A percentile compares a stretch with the other conserved stretches of the same genome.
phyloP scores from a whole-genome alignment of 2,329 filamentous ascomycete species.

The Curvularia eragrostidis region DNA sequence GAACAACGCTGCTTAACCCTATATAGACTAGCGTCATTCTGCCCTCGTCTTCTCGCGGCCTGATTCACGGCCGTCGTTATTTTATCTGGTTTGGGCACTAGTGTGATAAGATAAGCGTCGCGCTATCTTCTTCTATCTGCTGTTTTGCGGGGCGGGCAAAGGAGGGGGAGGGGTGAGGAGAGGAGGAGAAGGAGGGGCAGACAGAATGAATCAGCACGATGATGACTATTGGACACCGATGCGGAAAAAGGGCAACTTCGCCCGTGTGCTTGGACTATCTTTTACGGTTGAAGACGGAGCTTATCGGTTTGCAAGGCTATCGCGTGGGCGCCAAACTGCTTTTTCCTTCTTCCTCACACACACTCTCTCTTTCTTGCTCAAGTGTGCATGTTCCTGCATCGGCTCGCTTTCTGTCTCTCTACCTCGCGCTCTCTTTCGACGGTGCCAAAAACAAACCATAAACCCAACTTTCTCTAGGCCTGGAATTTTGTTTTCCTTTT shows the following conservation, averaged over 20 bases:
- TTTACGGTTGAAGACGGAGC: neutral
- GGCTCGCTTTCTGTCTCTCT: neutral
- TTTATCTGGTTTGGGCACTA: neutral
- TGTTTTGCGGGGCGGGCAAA: neutral
- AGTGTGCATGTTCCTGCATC: neutral
- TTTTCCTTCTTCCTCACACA: neutral
- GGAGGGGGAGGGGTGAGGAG: neutral
- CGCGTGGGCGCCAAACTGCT: neutral
- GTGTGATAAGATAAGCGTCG: neutral
- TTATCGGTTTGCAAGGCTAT: too few relatives aligned
- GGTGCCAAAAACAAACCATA: neutral
- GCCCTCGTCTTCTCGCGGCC: neutral
- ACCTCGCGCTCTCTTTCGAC: neutral
- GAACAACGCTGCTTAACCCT: neutral
- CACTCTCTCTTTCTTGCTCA: neutral
- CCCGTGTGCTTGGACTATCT: too few relatives aligned
- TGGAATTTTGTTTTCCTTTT: neutral
- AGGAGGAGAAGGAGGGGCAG: neutral
- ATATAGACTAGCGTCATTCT: neutral
- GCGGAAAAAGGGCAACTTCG: neutral
- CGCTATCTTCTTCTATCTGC: neutral
- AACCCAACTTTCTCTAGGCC: neutral
- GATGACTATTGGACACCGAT: neutral
- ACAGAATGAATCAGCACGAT: neutral
- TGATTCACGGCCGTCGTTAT: neutral